Conservation (phyloP, 1,284 basidiomycete species). For the Trichosporon sp. region DNA sequence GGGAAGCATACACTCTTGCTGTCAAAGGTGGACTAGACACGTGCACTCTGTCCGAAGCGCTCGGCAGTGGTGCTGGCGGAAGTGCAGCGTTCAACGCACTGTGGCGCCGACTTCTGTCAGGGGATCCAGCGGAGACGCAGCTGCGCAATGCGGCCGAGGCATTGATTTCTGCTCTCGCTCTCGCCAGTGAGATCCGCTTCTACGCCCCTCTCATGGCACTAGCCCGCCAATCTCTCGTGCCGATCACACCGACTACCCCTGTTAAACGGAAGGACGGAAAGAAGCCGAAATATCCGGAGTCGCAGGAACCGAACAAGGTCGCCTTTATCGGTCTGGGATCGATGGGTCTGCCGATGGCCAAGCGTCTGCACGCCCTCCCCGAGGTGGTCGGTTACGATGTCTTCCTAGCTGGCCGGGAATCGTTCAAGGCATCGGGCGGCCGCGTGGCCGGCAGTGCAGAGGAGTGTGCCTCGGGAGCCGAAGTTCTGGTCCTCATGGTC, state of each 20-base stretch:
- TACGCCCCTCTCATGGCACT: conserved; percentile 24
- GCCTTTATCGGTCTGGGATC: conserved; percentile 33
- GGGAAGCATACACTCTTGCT: conserved; percentile 23
- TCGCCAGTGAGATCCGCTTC: conserved; percentile 15
- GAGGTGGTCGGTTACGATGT: conserved; percentile 34
- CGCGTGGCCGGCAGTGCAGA: conserved; percentile 21
- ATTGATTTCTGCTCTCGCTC: background rate
- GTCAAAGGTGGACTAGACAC: conserved; percentile 22
- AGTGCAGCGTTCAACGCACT: conserved; percentile 21
- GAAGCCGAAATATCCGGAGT: background rate
- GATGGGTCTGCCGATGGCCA: conserved; percentile 34
- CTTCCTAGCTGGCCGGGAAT: conserved; percentile 21
- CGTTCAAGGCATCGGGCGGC: conserved; percentile 26
- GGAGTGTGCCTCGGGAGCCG: conserved; percentile 28
- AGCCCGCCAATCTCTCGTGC: conserved; percentile 14
- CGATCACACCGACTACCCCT: background rate
- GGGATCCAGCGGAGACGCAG: background rate
- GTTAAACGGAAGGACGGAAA: background rate
- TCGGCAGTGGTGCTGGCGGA: conserved; percentile 21
- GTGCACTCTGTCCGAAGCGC: conserved; percentile 3
- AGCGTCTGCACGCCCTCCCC: conserved; percentile 26
- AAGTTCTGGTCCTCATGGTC: conserved; percentile 39
- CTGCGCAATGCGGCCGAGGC: background rate
- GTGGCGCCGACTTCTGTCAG: conserved; percentile 3
- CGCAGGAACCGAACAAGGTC: conserved; percentile 25